phyloP scores from a whole-genome alignment of 202 grass and related monocot species.

The Carex sylvatica region DNA sequence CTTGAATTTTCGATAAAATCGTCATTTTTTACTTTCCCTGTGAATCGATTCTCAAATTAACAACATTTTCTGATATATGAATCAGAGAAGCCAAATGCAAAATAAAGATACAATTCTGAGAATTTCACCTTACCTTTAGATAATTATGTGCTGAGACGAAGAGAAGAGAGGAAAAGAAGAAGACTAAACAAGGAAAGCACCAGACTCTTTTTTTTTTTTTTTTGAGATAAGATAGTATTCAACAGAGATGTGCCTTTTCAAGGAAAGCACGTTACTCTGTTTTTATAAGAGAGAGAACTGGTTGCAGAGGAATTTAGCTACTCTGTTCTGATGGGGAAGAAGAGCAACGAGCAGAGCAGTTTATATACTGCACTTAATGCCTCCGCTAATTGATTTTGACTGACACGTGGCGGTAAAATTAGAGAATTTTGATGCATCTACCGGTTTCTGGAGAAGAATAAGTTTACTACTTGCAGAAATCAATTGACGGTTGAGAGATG shows the following conservation, averaged over 20 bases:
- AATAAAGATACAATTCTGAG: not conserved
- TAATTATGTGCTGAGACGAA: not conserved
- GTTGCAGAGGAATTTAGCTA: not conserved
- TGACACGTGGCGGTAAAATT: constrained; percentile 11
- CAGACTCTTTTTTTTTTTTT: no score
- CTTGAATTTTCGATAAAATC: constrained; percentile 57
- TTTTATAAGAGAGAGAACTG: not conserved
- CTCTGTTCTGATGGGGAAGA: not conserved
- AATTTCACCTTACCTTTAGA: not conserved
- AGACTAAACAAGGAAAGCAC: not conserved
- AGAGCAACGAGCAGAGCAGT: not conserved
- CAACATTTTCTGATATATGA: not conserved
- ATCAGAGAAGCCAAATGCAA: not conserved
- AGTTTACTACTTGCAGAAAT: not conserved
- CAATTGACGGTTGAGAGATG: not conserved
- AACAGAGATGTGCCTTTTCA: not conserved
- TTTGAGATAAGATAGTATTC: not conserved
- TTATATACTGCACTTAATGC: not conserved
- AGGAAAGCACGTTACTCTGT: not conserved
- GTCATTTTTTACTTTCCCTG: constrained; percentile 45
- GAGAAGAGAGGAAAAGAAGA: not conserved
- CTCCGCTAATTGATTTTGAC: not conserved
- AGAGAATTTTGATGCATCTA: not conserved
- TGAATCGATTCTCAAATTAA: not conserved
- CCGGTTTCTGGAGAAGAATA: constrained; percentile 20